Evolutionary conservation across 176 grass and related monocot genomes (phyloP).

Genomic region (Canna indica): DNA sequence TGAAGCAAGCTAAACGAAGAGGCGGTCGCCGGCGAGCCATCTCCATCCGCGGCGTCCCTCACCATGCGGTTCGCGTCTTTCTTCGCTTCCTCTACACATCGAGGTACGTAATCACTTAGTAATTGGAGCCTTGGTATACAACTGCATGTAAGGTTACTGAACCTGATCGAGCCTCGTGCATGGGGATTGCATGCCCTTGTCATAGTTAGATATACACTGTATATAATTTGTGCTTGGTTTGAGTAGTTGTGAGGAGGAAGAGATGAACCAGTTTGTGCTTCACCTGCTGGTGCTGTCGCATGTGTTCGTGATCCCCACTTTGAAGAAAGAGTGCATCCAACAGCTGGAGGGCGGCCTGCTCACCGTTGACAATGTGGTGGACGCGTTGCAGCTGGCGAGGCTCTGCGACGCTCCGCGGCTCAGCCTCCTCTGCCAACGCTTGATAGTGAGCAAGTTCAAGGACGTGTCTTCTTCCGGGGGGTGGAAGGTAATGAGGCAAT

Average conservation of each 20-base stretch:
- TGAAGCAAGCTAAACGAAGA: constrained; percentile 26
- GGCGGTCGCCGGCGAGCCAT: constrained; percentile 22
- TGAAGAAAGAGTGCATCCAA: constrained; percentile 48
- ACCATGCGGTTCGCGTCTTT: constrained; percentile 48
- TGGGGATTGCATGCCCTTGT: no score
- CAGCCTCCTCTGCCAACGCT: constrained; percentile 39
- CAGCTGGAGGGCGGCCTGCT: constrained; percentile 49
- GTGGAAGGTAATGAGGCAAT: constrained; percentile 63
- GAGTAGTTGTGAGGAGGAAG: constrained; percentile 52
- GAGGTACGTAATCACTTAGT: constrained; percentile 24
- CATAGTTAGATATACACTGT: no score
- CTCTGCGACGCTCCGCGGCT: constrained; percentile 66
- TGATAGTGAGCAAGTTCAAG: constrained; percentile 56
- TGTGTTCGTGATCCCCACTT: constrained; percentile 37
- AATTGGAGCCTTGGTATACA: not conserved
- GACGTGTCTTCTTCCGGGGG: constrained; percentile 45
- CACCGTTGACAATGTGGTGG: constrained; percentile 59
- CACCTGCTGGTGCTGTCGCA: constrained; percentile 67
- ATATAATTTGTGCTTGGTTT: not conserved
- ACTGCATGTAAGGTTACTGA: no score
- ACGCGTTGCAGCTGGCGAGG: constrained; percentile 56
- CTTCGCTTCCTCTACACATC: constrained; percentile 75
- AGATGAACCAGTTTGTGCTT: constrained; percentile 48
- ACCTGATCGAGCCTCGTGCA: no score
- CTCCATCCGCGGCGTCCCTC: constrained; percentile 39